phyloP scores from a whole-genome alignment of 768 basidiomycete genomes.

The Lentinula detonsa region DNA sequence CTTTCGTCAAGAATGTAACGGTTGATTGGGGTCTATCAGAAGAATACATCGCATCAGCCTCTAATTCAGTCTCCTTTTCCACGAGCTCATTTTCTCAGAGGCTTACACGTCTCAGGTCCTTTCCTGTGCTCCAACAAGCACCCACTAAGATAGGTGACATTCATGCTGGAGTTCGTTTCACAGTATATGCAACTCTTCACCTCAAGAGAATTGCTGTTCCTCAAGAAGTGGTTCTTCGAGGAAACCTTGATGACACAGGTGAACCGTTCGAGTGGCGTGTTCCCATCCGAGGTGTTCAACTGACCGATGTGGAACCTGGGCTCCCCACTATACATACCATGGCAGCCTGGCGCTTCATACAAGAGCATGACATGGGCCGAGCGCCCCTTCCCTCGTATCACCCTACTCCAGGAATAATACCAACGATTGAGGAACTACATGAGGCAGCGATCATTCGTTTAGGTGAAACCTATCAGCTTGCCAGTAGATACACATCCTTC shows the following conservation, averaged over 20 bases:
- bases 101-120: slow-evolving; percentile 17
- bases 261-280: slow-evolving; percentile 22
- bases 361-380: slow-evolving; percentile 35
- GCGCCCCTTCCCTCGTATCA: slow-evolving; percentile 26
- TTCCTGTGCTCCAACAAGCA: slow-evolving; percentile 28
- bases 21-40: slow-evolving; percentile 45
- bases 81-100: slow-evolving; percentile 12
- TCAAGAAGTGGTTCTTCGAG: slow-evolving; percentile 24
- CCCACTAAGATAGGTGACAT: slow-evolving; percentile 25
- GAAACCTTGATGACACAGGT: slow-evolving; percentile 28
- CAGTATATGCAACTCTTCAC: slow-evolving; percentile 27
- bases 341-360: slow-evolving; percentile 49
- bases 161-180: slow-evolving; percentile 28
- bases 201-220: slow-evolving; percentile 23
- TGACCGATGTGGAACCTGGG: slow-evolving; percentile 25
- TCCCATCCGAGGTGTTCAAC: slow-evolving; percentile 23
- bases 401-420: slow-evolving; percentile 11
- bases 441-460: slow-evolving; percentile 44
- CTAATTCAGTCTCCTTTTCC: slow-evolving; percentile 13
- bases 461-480: slow-evolving; percentile 45
- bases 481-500: slow-evolving; percentile 49
- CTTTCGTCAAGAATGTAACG: slow-evolving; percentile 35
- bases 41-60: slow-evolving; percentile 12
- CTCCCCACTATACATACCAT: slow-evolving; percentile 44
- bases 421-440: slow-evolving; percentile 25